Conservation (phyloP, 805 yeast species). For the Suhomyces canberraensis region DNA sequence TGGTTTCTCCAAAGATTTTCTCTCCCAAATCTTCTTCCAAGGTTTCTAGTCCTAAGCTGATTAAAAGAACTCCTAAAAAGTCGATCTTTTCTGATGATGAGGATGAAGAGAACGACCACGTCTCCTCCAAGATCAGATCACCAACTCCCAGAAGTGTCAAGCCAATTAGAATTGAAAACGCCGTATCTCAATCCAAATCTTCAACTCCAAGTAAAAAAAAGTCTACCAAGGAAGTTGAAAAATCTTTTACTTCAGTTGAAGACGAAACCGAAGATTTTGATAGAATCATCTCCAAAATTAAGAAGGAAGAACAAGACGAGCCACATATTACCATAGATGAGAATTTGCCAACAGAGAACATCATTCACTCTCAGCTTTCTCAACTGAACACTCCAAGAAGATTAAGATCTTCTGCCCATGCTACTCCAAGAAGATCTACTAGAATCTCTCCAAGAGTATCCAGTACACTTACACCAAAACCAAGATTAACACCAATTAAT, state of each 20-base stretch:
- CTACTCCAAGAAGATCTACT: constrained; percentile 9
- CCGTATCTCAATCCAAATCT: neutral
- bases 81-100: constrained; percentile 7
- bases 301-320: constrained; percentile 6
- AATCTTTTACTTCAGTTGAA: constrained; percentile 10
- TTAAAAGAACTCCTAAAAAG: constrained; percentile 1
- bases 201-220: constrained; percentile 1
- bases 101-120: too few relatives aligned
- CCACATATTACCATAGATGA: constrained; percentile 7
- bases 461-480: constrained; percentile 10
- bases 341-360: constrained; percentile 38
- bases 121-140: too few relatives aligned
- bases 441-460: neutral
- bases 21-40: neutral
- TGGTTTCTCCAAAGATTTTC: neutral
- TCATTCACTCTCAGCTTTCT: constrained; percentile 33
- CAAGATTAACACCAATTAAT: constrained; percentile 12
- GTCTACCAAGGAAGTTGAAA: neutral
- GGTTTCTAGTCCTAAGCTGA: neutral
- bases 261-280: constrained; percentile 27
- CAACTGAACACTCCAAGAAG: constrained; percentile 6
- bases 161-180: neutral
- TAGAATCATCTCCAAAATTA: constrained; percentile 15
- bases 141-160: too few relatives aligned
- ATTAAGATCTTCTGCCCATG: constrained; percentile 8